phyloP scores from a whole-genome alignment of 257 asterid species.

The Datura wrightii region DNA sequence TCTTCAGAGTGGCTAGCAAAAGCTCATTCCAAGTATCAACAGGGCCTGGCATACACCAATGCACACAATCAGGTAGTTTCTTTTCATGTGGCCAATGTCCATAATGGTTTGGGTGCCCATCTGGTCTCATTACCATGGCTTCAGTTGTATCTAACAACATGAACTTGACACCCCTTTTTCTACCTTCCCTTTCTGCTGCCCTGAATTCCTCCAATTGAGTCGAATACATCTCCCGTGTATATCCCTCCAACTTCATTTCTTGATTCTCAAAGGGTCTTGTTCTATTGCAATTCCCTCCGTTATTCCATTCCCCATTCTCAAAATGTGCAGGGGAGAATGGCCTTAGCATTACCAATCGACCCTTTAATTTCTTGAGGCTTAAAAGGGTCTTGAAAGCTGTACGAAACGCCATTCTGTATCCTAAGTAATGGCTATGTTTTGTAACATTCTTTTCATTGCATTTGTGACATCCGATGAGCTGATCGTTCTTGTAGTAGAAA shows the following conservation, averaged over 20 bases:
- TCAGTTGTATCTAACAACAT: constrained; percentile 58
- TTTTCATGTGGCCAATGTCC: constrained; percentile 70
- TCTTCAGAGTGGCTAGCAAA: constrained; percentile 36
- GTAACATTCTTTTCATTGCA: constrained; percentile 52
- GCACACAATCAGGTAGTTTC: constrained; percentile 49
- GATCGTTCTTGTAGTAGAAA: constrained; percentile 41
- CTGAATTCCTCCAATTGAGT: constrained; percentile 60
- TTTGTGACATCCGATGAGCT: constrained; percentile 51
- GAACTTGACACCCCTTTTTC: constrained; percentile 43
- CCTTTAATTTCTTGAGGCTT: constrained; percentile 31
- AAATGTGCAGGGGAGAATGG: constrained; percentile 69
- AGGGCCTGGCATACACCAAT: constrained; percentile 50
- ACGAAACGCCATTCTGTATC: constrained; percentile 56
- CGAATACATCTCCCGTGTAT: constrained; percentile 48
- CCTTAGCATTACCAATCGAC: constrained; percentile 46
- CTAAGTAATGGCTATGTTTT: constrained; percentile 41
- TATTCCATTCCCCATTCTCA: constrained; percentile 62
- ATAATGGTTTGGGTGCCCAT: constrained; percentile 66
- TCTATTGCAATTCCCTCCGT: constrained; percentile 63
- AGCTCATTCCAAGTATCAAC: constrained; percentile 44
- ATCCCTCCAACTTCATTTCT: constrained; percentile 54
- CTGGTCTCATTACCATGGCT: constrained; percentile 66
- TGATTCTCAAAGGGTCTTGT: constrained; percentile 47
- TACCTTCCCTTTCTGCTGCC: constrained; percentile 43
- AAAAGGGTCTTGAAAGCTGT: constrained; percentile 45